These are phyloP conservation scores for Cytospora paraplurivora DNA, from an alignment of 2,329 filamentous ascomycete genomes.

Conservation along the genomic window DNA sequence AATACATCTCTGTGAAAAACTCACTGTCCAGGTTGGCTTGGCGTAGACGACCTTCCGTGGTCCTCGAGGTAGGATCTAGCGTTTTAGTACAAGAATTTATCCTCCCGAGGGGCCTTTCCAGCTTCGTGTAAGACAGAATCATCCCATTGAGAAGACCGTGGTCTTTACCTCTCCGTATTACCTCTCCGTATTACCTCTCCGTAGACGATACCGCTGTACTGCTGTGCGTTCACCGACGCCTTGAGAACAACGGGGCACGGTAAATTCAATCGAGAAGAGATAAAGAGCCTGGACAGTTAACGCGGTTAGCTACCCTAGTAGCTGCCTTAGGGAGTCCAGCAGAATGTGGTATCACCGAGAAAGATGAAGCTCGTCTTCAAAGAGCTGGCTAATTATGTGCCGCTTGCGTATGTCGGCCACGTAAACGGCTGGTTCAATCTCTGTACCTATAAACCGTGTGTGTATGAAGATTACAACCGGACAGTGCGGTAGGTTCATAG, in stretches of 20 bases:
- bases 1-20: conserved; percentile 2
- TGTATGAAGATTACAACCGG: conserved; percentile 21
- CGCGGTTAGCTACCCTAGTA: not conserved
- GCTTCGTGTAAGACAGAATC: not conserved
- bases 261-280: not conserved
- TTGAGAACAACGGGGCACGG: conserved; percentile 19
- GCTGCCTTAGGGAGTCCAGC: not conserved
- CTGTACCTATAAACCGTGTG: not conserved
- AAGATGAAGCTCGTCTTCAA: not conserved
- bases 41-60: not conserved
- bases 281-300: no score
- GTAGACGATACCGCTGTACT: not conserved
- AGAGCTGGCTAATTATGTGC: conserved; percentile 17
- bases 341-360: not conserved
- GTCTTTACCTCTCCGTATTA: conserved; percentile 15
- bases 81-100: not conserved
- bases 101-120: not conserved
- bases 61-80: not conserved
- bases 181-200: no score
- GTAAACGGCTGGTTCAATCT: not conserved
- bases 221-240: conserved; percentile 17
- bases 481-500: conserved; percentile 27
- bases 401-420: conserved; percentile 12
- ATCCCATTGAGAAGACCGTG: not conserved
- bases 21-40: not conserved